Evolutionary conservation across 441 rosid genomes (phyloP).

Genomic region (Erysimum cheiri): DNA sequence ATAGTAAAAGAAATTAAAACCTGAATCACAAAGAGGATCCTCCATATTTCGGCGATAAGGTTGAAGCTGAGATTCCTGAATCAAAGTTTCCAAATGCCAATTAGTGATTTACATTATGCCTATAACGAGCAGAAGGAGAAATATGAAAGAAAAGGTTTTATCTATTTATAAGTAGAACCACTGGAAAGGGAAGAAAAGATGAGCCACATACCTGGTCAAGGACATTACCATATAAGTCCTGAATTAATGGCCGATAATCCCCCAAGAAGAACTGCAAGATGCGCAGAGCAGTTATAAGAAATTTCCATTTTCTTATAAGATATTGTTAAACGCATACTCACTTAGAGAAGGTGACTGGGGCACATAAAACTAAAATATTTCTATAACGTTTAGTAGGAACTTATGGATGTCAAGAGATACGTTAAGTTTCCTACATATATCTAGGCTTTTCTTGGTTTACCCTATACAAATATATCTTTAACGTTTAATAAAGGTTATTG

Average conservation of each 20-base stretch:
- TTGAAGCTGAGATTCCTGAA: constrained; percentile 94
- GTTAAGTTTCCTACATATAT: constrained; percentile 10
- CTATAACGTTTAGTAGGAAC: not conserved
- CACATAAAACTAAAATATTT: not conserved
- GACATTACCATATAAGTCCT: constrained; percentile 78
- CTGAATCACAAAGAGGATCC: constrained; percentile 97
- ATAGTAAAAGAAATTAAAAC: constrained; percentile 49
- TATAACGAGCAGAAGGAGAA: constrained; percentile 12
- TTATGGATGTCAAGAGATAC: not conserved
- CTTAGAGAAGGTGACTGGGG: constrained; percentile 2
- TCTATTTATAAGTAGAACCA: constrained; percentile 27
- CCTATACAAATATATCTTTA: not conserved
- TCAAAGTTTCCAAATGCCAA: constrained; percentile 44
- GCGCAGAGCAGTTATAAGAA: constrained; percentile 20
- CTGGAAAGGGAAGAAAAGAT: constrained; percentile 26
- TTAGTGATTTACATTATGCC: constrained; percentile 17
- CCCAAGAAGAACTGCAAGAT: constrained; percentile 93
- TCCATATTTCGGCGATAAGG: constrained; percentile 93
- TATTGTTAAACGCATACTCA: not conserved
- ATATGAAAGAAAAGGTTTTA: not conserved
- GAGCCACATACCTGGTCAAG: constrained; percentile 85
- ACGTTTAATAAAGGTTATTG: not conserved
- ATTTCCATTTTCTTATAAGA: not conserved
- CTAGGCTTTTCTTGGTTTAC: not conserved
- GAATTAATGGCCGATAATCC: constrained; percentile 93